Evolutionary conservation across 805 yeast species (phyloP).

Genomic region (Candida stauntonica): DNA sequence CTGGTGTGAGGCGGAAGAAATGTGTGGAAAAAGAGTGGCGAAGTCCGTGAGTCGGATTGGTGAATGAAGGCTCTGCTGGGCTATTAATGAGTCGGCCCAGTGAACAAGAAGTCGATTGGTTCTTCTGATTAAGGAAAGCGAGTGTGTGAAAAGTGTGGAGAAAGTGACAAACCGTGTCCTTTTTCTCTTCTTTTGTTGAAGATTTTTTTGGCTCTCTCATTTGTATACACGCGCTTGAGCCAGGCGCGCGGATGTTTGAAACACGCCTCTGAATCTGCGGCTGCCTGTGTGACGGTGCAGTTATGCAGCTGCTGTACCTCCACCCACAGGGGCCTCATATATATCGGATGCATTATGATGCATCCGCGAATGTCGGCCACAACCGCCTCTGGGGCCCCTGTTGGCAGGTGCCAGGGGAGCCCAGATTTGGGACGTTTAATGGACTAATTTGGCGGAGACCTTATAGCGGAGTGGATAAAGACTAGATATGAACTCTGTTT

Average conservation of each 20-base stretch:
- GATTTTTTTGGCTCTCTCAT: no score
- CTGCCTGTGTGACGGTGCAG: not conserved
- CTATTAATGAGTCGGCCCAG: no score
- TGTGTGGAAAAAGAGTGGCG: not conserved
- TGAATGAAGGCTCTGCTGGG: no score
- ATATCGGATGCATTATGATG: not conserved
- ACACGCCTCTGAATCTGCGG: constrained; percentile 3
- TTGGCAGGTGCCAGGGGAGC: no score
- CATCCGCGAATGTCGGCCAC: not conserved
- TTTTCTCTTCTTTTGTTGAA: not conserved
- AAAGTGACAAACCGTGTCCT: not conserved
- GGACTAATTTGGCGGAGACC: no score
- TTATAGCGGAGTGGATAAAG: no score
- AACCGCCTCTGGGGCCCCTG: no score
- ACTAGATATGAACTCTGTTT: no score
- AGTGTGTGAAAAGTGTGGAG: constrained; percentile 1
- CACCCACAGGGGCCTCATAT: no score
- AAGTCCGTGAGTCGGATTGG: not conserved
- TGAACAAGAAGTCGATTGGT: not conserved
- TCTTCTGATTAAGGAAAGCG: not conserved
- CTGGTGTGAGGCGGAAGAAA: no score
- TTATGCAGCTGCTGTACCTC: not conserved
- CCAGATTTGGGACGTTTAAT: no score
- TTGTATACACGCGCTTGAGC: constrained; percentile 4
- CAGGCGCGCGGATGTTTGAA: constrained; percentile 11